phyloP scores from a whole-genome alignment of 176 grass and related monocot species.

The Oryza glaberrima region DNA sequence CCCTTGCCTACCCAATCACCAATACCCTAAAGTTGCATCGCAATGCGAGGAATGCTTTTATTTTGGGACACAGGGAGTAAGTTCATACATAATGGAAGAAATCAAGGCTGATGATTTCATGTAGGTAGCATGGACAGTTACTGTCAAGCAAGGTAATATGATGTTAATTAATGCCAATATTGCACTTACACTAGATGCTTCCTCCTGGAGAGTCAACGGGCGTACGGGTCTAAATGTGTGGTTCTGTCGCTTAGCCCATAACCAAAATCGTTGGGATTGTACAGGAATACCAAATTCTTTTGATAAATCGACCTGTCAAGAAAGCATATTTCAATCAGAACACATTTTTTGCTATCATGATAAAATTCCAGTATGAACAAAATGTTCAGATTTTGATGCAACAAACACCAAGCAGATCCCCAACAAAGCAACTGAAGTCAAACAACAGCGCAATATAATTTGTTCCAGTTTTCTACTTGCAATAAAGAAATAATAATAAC shows the following conservation, averaged over 20 bases:
- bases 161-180: slow-evolving; percentile 11
- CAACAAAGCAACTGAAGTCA: slow-evolving; percentile 18
- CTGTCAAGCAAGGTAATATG: neutral
- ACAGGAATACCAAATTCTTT: slow-evolving; percentile 63
- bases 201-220: slow-evolving; percentile 53
- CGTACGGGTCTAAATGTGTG: slow-evolving; percentile 58
- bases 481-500: neutral
- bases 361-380: neutral
- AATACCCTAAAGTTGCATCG: no score
- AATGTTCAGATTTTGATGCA: neutral
- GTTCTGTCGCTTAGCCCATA: slow-evolving; percentile 72
- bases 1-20: no score
- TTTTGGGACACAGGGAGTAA: no score
- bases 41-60: no score
- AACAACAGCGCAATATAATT: neutral
- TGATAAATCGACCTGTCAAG: slow-evolving; percentile 60
- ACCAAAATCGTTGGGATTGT: slow-evolving; percentile 73
- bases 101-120: neutral
- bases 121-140: neutral
- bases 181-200: slow-evolving; percentile 58
- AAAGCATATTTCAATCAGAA: slow-evolving; percentile 25
- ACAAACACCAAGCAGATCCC: neutral
- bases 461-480: neutral
- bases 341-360: neutral
- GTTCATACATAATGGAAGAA: neutral